Conservation (phyloP, 352 stramenopile genomes). For the Pythium oligandrum region DNA sequence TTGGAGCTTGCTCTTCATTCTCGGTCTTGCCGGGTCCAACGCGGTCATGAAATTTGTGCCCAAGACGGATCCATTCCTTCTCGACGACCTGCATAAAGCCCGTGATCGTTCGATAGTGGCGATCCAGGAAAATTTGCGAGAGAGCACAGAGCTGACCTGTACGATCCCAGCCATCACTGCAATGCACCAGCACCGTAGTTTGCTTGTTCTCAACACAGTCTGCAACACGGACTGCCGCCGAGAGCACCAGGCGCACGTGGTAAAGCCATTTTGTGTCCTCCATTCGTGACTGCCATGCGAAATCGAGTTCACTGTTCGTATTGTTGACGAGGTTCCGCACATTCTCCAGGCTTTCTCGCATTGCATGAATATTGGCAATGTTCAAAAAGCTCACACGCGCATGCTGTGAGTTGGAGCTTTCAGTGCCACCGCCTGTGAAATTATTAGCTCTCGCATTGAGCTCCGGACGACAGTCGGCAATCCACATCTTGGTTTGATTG, state of each 20-base stretch:
- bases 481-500: slow-evolving; percentile 62
- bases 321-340: slow-evolving; percentile 45
- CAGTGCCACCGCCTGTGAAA: slow-evolving; percentile 85
- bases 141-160: slow-evolving; percentile 83
- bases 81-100: slow-evolving; percentile 81
- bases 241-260: slow-evolving; percentile 69
- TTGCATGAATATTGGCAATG: slow-evolving; percentile 93
- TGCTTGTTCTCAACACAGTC: slow-evolving; percentile 60
- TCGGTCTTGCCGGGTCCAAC: slow-evolving; percentile 58
- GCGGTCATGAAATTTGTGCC: slow-evolving; percentile 89
- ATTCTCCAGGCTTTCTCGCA: slow-evolving; percentile 83
- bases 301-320: slow-evolving; percentile 48
- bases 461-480: slow-evolving; percentile 87
- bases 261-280: slow-evolving; percentile 82
- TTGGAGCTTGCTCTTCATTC: slow-evolving; percentile 78
- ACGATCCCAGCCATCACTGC: slow-evolving; percentile 91
- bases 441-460: slow-evolving; percentile 90
- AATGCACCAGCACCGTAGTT: slow-evolving; percentile 86
- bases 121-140: slow-evolving; percentile 85
- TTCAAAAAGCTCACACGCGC: slow-evolving; percentile 82
- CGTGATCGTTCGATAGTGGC: slow-evolving; percentile 77
- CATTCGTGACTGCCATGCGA: slow-evolving; percentile 53
- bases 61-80: slow-evolving; percentile 83
- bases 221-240: slow-evolving; percentile 56
- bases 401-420: slow-evolving; percentile 76